Evolutionary conservation across 2,329 filamentous ascomycete genomes (phyloP).

Genomic region (Whalleya microplaca): DNA sequence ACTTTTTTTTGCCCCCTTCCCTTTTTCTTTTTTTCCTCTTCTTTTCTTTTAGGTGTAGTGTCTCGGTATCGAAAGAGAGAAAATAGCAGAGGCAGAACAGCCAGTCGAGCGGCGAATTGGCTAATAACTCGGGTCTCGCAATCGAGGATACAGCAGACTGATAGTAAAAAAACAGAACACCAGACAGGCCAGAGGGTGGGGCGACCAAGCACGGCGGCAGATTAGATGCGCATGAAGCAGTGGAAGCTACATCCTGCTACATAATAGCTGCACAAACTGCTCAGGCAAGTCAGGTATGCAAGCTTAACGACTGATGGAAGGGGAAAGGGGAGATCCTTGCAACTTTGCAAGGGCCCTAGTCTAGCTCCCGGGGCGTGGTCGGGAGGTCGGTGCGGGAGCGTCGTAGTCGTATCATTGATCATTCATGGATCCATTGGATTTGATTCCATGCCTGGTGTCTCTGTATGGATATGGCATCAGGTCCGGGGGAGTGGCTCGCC

Average conservation of each 20-base stretch:
- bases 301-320: conserved; percentile 11
- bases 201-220: conserved; percentile 28
- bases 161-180: conserved; percentile 25
- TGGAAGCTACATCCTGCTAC: conserved; percentile 1
- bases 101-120: conserved; percentile 30
- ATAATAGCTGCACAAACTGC: background rate
- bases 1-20: conserved; percentile 12
- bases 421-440: background rate
- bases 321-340: conserved; percentile 2
- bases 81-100: conserved; percentile 8
- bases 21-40: conserved; percentile 4
- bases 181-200: conserved; percentile 22
- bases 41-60: conserved; percentile 9
- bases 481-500: background rate
- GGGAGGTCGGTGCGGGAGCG: conserved; percentile 29
- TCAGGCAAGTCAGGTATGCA: background rate
- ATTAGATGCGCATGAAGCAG: conserved; percentile 28
- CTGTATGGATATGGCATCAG: background rate
- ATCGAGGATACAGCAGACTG: conserved; percentile 25
- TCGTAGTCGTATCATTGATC: conserved; percentile 3
- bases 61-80: conserved; percentile 24
- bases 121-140: conserved; percentile 33
- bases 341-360: conserved; percentile 19
- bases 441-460: background rate
- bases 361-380: conserved; percentile 26